phyloP scores from a whole-genome alignment of 352 stramenopile species.

The Phytophthora foliorum region DNA sequence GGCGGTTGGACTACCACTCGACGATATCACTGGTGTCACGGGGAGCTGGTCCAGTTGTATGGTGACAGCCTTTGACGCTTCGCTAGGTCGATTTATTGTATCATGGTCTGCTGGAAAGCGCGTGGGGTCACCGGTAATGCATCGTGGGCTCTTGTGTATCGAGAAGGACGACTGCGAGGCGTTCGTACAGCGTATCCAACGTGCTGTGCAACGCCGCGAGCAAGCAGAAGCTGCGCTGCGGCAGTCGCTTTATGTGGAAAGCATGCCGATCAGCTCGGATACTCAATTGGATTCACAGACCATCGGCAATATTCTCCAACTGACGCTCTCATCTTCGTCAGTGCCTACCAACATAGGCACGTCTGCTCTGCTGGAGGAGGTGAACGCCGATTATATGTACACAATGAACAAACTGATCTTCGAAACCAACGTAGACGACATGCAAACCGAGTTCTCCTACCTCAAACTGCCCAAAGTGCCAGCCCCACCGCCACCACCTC shows the following conservation, averaged over 20 bases:
- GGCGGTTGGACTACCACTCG: slow-evolving; percentile 69
- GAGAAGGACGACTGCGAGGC: slow-evolving; percentile 59
- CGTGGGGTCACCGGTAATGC: slow-evolving; percentile 72
- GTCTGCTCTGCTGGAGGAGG: slow-evolving; percentile 86
- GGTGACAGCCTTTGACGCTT: slow-evolving; percentile 71
- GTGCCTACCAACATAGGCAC: slow-evolving; percentile 65
- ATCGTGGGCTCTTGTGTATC: slow-evolving; percentile 69
- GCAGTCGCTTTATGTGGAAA: slow-evolving; percentile 75
- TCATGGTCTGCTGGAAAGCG: slow-evolving; percentile 82
- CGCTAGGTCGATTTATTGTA: slow-evolving; percentile 64
- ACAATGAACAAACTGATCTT: slow-evolving; percentile 96
- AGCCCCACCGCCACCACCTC: slow-evolving; percentile 34
- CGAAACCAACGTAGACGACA: slow-evolving; percentile 73
- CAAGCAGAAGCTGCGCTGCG: slow-evolving; percentile 75
- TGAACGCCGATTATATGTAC: slow-evolving; percentile 92
- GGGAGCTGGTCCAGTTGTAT: slow-evolving; percentile 84
- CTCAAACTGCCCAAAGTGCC: slow-evolving; percentile 51
- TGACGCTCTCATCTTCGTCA: slow-evolving; percentile 67
- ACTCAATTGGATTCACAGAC: slow-evolving; percentile 72
- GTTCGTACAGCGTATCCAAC: slow-evolving; percentile 58
- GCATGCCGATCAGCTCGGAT: slow-evolving; percentile 78
- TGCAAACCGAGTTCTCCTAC: slow-evolving; percentile 65
- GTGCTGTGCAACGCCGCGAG: slow-evolving; percentile 51
- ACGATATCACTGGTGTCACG: slow-evolving; percentile 57
- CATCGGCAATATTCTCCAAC: slow-evolving; percentile 80